A percentile compares a stretch with the other conserved stretches of the same genome.
These are phyloP conservation scores for Sherardia arvensis DNA, from an alignment of 257 asterid species.

Conservation along the genomic window DNA sequence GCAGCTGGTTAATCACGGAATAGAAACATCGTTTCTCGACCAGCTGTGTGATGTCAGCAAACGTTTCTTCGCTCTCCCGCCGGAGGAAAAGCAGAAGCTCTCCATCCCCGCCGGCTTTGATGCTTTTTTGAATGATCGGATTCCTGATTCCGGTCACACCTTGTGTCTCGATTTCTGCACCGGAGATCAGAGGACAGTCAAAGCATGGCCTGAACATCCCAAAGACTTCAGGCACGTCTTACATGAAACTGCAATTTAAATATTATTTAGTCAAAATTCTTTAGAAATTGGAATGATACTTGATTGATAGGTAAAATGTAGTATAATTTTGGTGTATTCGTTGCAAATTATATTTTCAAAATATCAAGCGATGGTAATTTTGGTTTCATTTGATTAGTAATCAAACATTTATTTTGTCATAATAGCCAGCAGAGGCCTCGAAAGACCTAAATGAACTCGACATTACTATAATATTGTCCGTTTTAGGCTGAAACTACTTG, in stretches of 20 bases:
- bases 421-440: too few relatives aligned
- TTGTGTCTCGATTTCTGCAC: constrained; percentile 25
- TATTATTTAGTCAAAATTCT: neutral
- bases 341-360: neutral
- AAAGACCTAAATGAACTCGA: too few relatives aligned
- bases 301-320: too few relatives aligned
- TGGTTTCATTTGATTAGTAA: too few relatives aligned
- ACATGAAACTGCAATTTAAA: too few relatives aligned
- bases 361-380: neutral
- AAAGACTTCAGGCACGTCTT: constrained; percentile 18
- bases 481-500: too few relatives aligned
- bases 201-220: constrained; percentile 36
- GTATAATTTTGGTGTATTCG: neutral
- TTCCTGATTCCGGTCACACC: constrained; percentile 24
- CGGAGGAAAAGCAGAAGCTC: constrained; percentile 30
- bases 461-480: too few relatives aligned
- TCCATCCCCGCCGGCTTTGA: constrained; percentile 23
- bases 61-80: constrained; percentile 30
- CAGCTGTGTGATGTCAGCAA: constrained; percentile 17
- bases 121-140: constrained; percentile 31
- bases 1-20: constrained; percentile 32
- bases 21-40: constrained; percentile 20
- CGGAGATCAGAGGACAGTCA: constrained; percentile 14
- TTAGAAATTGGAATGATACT: neutral
- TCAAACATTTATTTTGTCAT: too few relatives aligned